These are phyloP conservation scores for Strombidium stylifer DNA, from an alignment of 73 alveolate species.

Conservation along the genomic window DNA sequence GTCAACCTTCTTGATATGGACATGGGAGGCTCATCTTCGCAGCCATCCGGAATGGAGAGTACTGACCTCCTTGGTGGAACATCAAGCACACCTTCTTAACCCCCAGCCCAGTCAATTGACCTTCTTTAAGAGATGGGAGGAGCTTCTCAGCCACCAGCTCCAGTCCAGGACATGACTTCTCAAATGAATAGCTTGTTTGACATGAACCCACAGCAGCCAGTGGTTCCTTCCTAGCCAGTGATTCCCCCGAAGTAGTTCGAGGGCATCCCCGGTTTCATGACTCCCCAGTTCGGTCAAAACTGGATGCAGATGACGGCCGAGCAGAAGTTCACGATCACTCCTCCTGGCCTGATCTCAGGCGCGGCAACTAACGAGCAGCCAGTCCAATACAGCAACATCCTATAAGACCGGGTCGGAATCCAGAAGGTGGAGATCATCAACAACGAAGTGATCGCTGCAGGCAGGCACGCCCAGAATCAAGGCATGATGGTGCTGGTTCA, in stretches of 20 bases:
- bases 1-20: no score
- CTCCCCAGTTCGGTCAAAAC: slow-evolving; percentile 73
- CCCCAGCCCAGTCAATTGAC: slow-evolving; percentile 54
- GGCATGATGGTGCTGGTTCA: slow-evolving; percentile 54
- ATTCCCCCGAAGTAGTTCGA: no score
- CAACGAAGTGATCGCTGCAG: slow-evolving; percentile 83
- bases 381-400: no score
- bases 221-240: no score
- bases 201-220: no score
- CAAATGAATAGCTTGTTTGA: slow-evolving; percentile 45
- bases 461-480: slow-evolving; percentile 39
- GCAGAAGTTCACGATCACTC: slow-evolving; percentile 43
- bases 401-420: slow-evolving; percentile 59
- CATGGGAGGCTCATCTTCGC: slow-evolving; percentile 7
- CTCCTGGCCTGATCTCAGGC: slow-evolving; percentile 46
- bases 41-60: not conserved
- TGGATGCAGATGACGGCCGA: slow-evolving; percentile 73
- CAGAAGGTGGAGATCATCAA: slow-evolving; percentile 75
- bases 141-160: not conserved
- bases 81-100: not conserved
- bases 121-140: slow-evolving; percentile 69
- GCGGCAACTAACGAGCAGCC: no score
- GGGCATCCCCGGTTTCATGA: no score
- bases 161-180: slow-evolving; percentile 42
- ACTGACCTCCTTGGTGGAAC: not conserved